Percentiles rank a stretch among this genome's conserved stretches.
Evolutionary conservation across 2,329 filamentous ascomycete species (phyloP).

Genomic region (Trichoderma harzianum): DNA sequence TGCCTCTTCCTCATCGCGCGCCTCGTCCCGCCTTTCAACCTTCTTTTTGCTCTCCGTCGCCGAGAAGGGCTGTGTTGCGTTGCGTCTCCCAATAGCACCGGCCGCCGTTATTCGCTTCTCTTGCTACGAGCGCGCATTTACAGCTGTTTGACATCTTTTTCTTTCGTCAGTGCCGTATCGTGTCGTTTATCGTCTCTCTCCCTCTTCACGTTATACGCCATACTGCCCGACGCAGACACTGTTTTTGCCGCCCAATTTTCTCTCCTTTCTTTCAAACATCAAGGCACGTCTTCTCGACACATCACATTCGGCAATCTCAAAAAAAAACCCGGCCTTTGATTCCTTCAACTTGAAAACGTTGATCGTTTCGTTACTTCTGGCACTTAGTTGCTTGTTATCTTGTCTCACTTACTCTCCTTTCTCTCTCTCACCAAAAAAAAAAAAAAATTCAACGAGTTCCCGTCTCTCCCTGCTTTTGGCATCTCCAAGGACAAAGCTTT

Average conservation of each 20-base stretch:
- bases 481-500: slow-evolving; percentile 2
- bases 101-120: slow-evolving; percentile 8
- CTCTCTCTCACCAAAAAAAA: neutral
- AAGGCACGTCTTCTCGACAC: slow-evolving; percentile 3
- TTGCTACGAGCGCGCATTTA: slow-evolving; percentile 2
- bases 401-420: neutral
- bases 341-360: slow-evolving; percentile 13
- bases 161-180: neutral
- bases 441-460: neutral
- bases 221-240: neutral
- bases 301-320: neutral
- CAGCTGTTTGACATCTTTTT: neutral
- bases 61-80: slow-evolving; percentile 13
- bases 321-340: neutral
- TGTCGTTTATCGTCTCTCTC: neutral
- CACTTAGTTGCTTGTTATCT: neutral
- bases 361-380: slow-evolving; percentile 1
- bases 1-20: neutral
- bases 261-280: slow-evolving; percentile 7
- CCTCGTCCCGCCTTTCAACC: neutral
- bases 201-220: neutral
- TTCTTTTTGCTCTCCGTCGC: slow-evolving; percentile 5
- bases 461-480: neutral
- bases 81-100: neutral
- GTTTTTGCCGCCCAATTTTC: slow-evolving; percentile 1